Base-by-base conservation (phyloP, 2,329 filamentous ascomycete genomes). In the Leptoxyphium fumago region DNA sequence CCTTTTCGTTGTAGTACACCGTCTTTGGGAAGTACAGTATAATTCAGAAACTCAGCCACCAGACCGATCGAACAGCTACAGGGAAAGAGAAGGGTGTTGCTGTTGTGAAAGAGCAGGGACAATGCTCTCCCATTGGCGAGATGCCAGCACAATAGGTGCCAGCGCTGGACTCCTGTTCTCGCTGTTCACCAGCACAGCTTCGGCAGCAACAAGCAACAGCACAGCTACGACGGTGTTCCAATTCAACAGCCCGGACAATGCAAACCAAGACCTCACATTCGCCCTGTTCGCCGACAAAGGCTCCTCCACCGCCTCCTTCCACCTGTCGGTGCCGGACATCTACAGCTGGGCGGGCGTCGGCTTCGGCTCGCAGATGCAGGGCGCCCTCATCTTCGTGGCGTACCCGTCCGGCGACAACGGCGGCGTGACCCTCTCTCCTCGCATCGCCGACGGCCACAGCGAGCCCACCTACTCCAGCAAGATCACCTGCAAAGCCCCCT, bases 261-360 rank as follows among this genome's bases (percentile, higher is more conserved):
- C 32, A 5, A 13, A 13, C 5, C 3, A 13, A 36, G 32, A 36
- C 15, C 4, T 36, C 32, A 36, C 32, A 4, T 36, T 13, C 15
- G 32, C 32, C 32, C 32, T 36, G 5, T 36, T 36, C 32, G 32
- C 32, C 32, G 32, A 36, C 15, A 36, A 36, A 9, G 32, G 3
- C 32, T 46, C 42, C 1, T 40, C 46, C 13, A 52, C 55, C 26
- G 30, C 54, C 11, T 51, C 52, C 46, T 50, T 55, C 41, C 52
- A 55, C 45, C 48, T 55, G 40, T 51, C 52, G 15, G 48, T 45
- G 5, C 54, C 53, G 4, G 42, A 62, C 7, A 61, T 60, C 11
- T 63, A 63, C 44, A 61, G 59, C 2, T 70, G 67, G 67, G 58
- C 65, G 2, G 65, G 57, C 2, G 59, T 67, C 5, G 66, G 67